Percentiles rank a stretch among this genome's conserved stretches.
Evolutionary conservation across 192 early-diverging fungal species (phyloP).

Genomic region (Kappamyces sp.): DNA sequence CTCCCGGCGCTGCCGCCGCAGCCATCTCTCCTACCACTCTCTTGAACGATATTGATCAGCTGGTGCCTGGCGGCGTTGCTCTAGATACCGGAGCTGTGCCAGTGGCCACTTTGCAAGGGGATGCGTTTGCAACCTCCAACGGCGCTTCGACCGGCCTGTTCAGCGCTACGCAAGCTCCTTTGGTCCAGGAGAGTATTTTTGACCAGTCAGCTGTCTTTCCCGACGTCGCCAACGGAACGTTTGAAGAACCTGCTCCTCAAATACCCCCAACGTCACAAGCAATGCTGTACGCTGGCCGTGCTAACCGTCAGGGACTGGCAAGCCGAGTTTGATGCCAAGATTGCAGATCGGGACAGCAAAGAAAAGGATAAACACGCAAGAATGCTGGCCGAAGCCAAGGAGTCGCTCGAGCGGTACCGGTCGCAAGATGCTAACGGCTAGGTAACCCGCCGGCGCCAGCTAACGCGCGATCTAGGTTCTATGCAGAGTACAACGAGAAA

Average conservation of each 20-base stretch:
- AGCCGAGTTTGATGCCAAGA: constrained; percentile 28
- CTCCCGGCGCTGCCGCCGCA: neutral
- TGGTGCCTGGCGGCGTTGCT: neutral
- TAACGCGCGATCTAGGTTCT: constrained; percentile 28
- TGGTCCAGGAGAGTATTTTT: neutral
- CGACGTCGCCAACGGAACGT: constrained; percentile 6
- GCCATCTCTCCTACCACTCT: neutral
- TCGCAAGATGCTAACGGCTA: too few relatives aligned
- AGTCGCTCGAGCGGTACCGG: constrained; percentile 27
- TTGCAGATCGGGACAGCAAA: constrained; percentile 41
- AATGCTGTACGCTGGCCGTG: constrained; percentile 3
- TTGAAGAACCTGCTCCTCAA: constrained; percentile 16
- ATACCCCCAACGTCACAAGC: neutral
- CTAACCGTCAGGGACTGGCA: constrained; percentile 37
- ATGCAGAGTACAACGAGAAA: constrained; percentile 58
- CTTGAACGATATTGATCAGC: neutral
- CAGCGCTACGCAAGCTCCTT: constrained; percentile 6
- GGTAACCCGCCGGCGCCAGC: too few relatives aligned
- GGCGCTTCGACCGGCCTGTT: constrained; percentile 14
- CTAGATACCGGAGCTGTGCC: too few relatives aligned
- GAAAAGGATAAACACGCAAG: constrained; percentile 36
- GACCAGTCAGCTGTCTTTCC: neutral
- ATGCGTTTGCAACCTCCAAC: constrained; percentile 7
- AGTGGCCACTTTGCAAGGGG: too few relatives aligned
- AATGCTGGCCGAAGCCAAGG: constrained; percentile 34